Evolutionary conservation across 2,329 filamentous ascomycete genomes (phyloP), one percentile per base, ranked within the genome.

Genomic region (Triangularia setosa): DNA sequence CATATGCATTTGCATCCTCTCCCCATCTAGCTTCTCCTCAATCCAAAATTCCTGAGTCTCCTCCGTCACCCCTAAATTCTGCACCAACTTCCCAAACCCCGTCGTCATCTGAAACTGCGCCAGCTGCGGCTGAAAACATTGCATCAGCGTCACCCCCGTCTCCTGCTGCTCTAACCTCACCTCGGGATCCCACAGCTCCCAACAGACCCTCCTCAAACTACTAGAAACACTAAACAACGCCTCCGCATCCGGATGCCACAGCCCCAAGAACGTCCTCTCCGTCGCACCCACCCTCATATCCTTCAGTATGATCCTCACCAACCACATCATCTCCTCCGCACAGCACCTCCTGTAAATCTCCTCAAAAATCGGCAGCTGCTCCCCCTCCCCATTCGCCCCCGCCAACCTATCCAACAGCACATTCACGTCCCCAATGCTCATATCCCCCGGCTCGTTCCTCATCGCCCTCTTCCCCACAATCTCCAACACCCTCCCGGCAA

Each of bases 1-100:
- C 90, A 98, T 93, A 75, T 99, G 95, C 74, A 99, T 83, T 75
- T 99, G 95, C 89, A 99, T 97, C 25, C 95, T 87, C 77, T 99
- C 95, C 1, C 95, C 95, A 70, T 99, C 95, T 8, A 99, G 81
- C 76, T 99, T 99, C 78, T 99, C 95, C 75, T 99, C 95, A 57
- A 98, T 95, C 93, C 93, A 98, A 73, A 96, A 99, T 8, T 90
- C 87, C 0, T 84, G 81, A 60, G 96, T 88, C 0, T 91, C 87
- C 24, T 89, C 84, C 0, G 86, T 89, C 0, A 84, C 81, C 1
- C 86, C 84, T 77, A 89, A 77, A 62, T 83, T 87, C 18, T 86
- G 81, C 1, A 96, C 87, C 85, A 96, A 92, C 73, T 88, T 90
- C 62, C 92, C 85, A 70, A 97, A 92, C 1, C 81, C 83, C 0